Evolutionary conservation across 176 grass and related monocot genomes (phyloP), one percentile per base, ranked within the genome.

Genomic region (Elaeis guineensis): DNA sequence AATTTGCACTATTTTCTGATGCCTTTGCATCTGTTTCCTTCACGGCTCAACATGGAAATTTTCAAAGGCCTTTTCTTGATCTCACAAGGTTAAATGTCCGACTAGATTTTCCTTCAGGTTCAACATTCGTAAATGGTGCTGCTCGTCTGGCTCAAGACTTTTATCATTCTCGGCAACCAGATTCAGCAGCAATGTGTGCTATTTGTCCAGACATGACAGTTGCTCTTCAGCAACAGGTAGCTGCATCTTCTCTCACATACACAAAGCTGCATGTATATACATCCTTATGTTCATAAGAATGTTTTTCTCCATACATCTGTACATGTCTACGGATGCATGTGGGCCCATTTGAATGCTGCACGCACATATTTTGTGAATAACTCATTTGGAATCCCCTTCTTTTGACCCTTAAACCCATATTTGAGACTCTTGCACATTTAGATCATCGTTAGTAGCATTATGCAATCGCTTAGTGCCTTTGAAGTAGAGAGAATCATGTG

Each of bases 191-290:
- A 71, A 70, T 97, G 28, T 67, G 60, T 35, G 75, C 74, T 58
- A 72, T 91, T 83, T 97, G 87, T 72, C 87, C 83, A 56, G 84
- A 97, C 72, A 52, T 91, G 29, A 69, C 76, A 5, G 58, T 91
- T 23, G 88, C 92, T 67, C 69, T 97, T 56, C 92, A 97, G 69
- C 92, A 97, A 67, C 92, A 91, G 87, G 92, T 97, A 68, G 56
- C 20, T 17, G 29, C 64, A 18, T 77, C 3, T 69, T 79, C 51
- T 32, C 69, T 70, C 51, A 4, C 14, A 19, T 72, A 29, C 30
- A 17, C 51, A 61, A 24, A 49, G 44, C 19, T 51, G 9, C 8
- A 16, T 48, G 4, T 57, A 12, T 49, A 5, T 49, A 16, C 24
- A 30, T 44, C 35, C 35, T 12, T 44, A 44, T 44, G 35, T 44